A percentile compares a stretch with the other conserved stretches of the same genome.
phyloP scores from a whole-genome alignment of 2,329 filamentous ascomycete genomes.

The Pseudogymnoascus sp. region DNA sequence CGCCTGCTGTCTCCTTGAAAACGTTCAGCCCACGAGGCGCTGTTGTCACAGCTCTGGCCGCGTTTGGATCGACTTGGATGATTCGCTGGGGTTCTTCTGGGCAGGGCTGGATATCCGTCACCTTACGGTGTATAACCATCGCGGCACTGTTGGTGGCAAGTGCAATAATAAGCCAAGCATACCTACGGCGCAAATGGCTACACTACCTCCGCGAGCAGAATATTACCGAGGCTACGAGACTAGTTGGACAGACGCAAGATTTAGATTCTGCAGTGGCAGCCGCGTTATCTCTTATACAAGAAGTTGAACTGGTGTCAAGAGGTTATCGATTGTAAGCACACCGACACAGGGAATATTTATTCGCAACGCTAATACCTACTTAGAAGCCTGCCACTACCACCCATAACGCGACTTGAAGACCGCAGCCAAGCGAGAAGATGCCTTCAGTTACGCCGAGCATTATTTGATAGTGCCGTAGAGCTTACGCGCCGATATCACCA shows the following conservation, averaged over 20 bases:
- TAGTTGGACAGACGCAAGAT: constrained; percentile 69
- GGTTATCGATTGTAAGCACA: constrained; percentile 71
- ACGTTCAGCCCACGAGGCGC: constrained; percentile 56
- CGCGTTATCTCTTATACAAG: constrained; percentile 76
- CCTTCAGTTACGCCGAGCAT: constrained; percentile 66
- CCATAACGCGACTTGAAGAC: constrained; percentile 87
- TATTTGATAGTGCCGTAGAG: constrained; percentile 62
- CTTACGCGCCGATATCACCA: constrained; percentile 67
- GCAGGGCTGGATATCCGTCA: constrained; percentile 46
- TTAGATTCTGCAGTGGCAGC: constrained; percentile 73
- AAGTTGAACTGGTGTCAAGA: constrained; percentile 89
- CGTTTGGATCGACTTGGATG: constrained; percentile 52
- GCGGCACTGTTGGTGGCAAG: constrained; percentile 44
- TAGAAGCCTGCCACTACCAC: constrained; percentile 81
- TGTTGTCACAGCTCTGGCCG: constrained; percentile 53
- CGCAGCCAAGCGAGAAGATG: constrained; percentile 73
- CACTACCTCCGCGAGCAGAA: constrained; percentile 70
- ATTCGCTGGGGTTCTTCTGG: constrained; percentile 62
- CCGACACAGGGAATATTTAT: background rate
- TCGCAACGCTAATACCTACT: constrained; percentile 18
- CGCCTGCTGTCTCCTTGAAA: background rate
- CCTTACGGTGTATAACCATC: constrained; percentile 31
- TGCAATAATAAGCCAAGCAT: constrained; percentile 58
- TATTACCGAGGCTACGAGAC: constrained; percentile 57
- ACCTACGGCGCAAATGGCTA: constrained; percentile 73